Conservation (phyloP, 2,329 filamentous ascomycete species). For the Lachnellula subtilissima region DNA sequence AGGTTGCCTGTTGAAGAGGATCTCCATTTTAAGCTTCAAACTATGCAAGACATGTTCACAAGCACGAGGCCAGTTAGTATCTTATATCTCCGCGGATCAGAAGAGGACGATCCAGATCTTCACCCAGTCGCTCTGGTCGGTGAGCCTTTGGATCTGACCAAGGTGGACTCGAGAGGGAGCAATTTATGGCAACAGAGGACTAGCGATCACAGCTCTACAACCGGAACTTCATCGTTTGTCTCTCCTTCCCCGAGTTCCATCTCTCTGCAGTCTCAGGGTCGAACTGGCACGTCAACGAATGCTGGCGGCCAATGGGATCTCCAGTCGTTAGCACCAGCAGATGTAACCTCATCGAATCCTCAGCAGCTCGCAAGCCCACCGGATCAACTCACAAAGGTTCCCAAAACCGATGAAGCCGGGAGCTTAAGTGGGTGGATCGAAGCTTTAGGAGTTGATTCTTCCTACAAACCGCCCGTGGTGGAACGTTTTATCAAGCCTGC, state of each 20-base stretch:
- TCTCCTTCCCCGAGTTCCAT: constrained; percentile 63
- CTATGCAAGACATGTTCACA: constrained; percentile 82
- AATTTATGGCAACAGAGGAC: constrained; percentile 38
- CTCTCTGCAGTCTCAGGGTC: constrained; percentile 55
- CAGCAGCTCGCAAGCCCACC: constrained; percentile 42
- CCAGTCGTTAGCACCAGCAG: constrained; percentile 47
- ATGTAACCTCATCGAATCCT: constrained; percentile 37
- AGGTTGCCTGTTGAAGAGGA: constrained; percentile 65
- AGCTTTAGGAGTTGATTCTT: constrained; percentile 80
- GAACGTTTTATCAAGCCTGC: constrained; percentile 68
- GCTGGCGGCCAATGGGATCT: constrained; percentile 52
- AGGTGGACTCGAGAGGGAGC: constrained; percentile 37
- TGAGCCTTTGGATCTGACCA: constrained; percentile 57
- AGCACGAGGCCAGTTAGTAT: constrained; percentile 76
- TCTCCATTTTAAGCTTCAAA: constrained; percentile 71
- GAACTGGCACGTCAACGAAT: constrained; percentile 33
- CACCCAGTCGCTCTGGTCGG: constrained; percentile 71
- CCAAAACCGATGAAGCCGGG: constrained; percentile 55
- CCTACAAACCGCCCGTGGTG: constrained; percentile 70
- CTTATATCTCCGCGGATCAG: constrained; percentile 70
- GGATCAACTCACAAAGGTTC: constrained; percentile 51
- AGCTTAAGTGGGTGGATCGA: constrained; percentile 81
- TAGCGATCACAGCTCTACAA: constrained; percentile 53
- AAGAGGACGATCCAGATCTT: constrained; percentile 73
- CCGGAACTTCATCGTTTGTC: constrained; percentile 55